Conservation (phyloP, 805 yeast genomes). For the Lachancea sp. region DNA sequence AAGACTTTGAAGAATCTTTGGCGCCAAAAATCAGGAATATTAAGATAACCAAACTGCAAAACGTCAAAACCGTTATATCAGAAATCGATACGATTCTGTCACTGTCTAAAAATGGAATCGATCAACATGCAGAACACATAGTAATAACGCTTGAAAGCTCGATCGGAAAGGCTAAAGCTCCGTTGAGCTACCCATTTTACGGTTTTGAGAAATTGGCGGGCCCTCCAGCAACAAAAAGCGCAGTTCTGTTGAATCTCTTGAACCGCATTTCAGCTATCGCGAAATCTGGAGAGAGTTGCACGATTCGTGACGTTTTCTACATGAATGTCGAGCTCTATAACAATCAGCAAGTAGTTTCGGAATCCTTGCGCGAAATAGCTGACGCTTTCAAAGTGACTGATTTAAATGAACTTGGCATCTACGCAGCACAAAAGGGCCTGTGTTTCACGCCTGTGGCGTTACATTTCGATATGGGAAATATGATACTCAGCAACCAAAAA, state of each 20-base stretch:
- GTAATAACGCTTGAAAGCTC: conserved; percentile 5
- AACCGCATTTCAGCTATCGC: conserved; percentile 11
- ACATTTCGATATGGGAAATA: background rate
- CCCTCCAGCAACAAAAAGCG: conserved; percentile 8
- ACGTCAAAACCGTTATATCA: background rate
- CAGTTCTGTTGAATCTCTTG: conserved; percentile 18
- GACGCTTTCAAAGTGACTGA: conserved; percentile 38
- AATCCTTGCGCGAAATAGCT: conserved; percentile 36
- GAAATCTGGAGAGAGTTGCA: conserved; percentile 11
- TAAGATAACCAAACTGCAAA: background rate
- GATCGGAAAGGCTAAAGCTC: background rate
- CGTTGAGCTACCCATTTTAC: conserved; percentile 11
- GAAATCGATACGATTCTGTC: conserved; percentile 16
- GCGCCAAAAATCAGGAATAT: conserved; percentile 9
- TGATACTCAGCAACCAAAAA: background rate
- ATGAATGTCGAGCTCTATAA: conserved; percentile 49
- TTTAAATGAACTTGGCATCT: conserved; percentile 25
- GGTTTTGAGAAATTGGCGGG: conserved; percentile 1
- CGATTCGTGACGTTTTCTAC: conserved; percentile 53
- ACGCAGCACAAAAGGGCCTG: conserved; percentile 59
- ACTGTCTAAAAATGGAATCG: conserved; percentile 16
- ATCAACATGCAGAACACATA: conserved; percentile 18
- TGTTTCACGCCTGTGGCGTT: conserved; percentile 7
- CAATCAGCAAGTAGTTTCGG: conserved; percentile 40
- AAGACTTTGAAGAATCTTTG: conserved; percentile 12